phyloP scores from a whole-genome alignment of 768 basidiomycete species.

The Naganishia onofrii region DNA sequence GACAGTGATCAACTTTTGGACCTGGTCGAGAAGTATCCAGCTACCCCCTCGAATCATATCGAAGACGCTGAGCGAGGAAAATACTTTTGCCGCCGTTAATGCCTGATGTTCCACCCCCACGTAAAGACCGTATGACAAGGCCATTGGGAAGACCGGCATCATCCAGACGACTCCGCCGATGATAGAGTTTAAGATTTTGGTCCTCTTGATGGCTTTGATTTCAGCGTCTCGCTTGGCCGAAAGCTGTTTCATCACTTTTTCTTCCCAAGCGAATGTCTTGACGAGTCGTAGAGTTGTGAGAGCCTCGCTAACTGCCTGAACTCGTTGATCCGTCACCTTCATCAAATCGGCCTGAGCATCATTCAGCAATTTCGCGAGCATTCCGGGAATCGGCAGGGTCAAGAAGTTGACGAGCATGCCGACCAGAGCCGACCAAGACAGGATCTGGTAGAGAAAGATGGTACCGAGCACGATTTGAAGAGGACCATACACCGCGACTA shows the following conservation, averaged over 20 bases:
- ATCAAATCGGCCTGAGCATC: conserved; percentile 58
- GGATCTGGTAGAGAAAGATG: conserved; percentile 55
- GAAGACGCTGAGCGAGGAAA: conserved; percentile 64
- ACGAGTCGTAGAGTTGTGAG: conserved; percentile 57
- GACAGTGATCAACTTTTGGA: conserved; percentile 50
- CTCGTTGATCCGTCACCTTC: conserved; percentile 62
- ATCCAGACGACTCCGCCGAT: conserved; percentile 55
- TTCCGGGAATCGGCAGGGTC: conserved; percentile 62
- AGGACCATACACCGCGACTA: conserved; percentile 53
- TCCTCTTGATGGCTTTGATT: conserved; percentile 59
- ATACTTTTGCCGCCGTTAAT: conserved; percentile 55
- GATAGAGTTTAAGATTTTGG: conserved; percentile 57
- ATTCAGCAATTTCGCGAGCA: conserved; percentile 58
- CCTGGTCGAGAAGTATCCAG: conserved; percentile 26
- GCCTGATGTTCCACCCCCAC: conserved; percentile 54
- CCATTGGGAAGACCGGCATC: conserved; percentile 66
- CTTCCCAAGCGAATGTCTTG: conserved; percentile 65
- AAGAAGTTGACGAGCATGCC: conserved; percentile 61
- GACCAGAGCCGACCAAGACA: conserved; percentile 63
- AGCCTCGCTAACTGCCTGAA: conserved; percentile 63
- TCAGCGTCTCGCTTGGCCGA: conserved; percentile 64
- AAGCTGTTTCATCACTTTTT: conserved; percentile 58
- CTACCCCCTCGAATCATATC: conserved; percentile 60
- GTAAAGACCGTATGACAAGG: conserved; percentile 64
- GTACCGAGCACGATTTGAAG: conserved; percentile 55